phyloP scores from a whole-genome alignment of 23 red algal genomes.

The Cyanidium caldarium region DNA sequence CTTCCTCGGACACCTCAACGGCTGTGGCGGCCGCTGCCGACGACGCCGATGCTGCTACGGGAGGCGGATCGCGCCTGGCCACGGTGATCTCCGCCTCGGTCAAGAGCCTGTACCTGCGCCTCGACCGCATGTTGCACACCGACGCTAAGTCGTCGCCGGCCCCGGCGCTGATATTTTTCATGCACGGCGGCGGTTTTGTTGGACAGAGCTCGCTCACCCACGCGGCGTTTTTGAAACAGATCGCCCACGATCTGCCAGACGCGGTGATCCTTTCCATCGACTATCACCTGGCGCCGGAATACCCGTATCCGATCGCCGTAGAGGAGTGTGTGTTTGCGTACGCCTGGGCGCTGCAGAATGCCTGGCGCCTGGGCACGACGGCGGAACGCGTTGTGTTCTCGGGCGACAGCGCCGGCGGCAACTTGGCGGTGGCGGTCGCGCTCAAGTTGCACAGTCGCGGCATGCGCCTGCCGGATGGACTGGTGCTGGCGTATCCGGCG shows the following conservation, averaged over 20 bases:
- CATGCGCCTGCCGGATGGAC: conserved; percentile 49
- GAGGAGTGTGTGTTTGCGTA: conserved; percentile 45
- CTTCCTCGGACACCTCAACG: conserved; percentile 15
- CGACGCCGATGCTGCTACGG: background rate
- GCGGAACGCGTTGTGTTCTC: conserved; percentile 54
- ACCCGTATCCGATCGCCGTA: conserved; percentile 45
- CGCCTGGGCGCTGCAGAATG: conserved; percentile 50
- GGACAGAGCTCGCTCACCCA: conserved; percentile 71
- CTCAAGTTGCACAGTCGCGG: conserved; percentile 23
- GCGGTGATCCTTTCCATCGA: conserved; percentile 83
- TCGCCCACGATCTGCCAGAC: conserved; percentile 44
- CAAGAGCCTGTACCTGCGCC: conserved; percentile 11
- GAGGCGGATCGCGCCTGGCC: background rate
- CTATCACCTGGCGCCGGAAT: conserved; percentile 78
- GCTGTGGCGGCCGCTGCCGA: background rate
- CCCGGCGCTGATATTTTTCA: conserved; percentile 45
- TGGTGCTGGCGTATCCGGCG: conserved; percentile 75
- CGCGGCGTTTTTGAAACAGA: conserved; percentile 44
- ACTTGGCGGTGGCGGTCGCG: conserved; percentile 52
- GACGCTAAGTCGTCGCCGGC: conserved; percentile 21
- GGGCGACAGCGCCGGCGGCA: conserved; percentile 85
- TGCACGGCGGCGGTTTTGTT: conserved; percentile 96
- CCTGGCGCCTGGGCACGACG: conserved; percentile 17
- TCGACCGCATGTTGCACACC: conserved; percentile 19
- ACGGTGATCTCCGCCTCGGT: conserved; percentile 19